Percentiles rank a stretch among this genome's conserved stretches.
Conservation (phyloP, 202 grass and related monocot species). For the Digitaria exilis region DNA sequence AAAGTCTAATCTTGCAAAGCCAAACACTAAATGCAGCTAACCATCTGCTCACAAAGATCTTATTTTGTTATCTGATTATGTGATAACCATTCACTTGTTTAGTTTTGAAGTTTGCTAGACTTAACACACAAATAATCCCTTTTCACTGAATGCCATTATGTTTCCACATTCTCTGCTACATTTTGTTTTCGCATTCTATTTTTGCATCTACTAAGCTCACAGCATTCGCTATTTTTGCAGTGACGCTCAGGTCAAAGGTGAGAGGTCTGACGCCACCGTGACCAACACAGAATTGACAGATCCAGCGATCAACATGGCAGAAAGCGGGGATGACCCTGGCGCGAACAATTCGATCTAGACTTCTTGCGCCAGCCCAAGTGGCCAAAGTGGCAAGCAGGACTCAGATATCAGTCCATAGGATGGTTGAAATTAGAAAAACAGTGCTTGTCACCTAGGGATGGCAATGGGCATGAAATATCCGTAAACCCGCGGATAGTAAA, state of each 20-base stretch:
- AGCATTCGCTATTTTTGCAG: not conserved
- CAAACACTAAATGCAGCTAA: not conserved
- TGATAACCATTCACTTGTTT: not conserved
- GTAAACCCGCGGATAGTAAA: too few relatives aligned
- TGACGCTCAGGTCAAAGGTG: slow-evolving; percentile 3
- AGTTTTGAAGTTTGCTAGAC: not conserved
- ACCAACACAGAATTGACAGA: not conserved
- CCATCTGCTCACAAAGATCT: not conserved
- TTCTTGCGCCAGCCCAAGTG: not conserved
- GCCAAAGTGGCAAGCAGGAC: not conserved
- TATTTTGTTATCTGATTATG: not conserved
- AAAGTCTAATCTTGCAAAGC: not conserved
- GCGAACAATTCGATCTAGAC: not conserved
- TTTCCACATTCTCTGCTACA: not conserved
- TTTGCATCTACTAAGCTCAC: not conserved
- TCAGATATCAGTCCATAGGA: not conserved
- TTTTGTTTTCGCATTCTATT: too few relatives aligned
- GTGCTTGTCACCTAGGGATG: too few relatives aligned
- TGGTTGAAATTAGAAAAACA: not conserved
- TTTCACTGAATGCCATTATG: not conserved
- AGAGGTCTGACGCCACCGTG: not conserved
- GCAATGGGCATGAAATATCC: too few relatives aligned
- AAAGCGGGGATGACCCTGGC: not conserved
- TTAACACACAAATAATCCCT: not conserved
- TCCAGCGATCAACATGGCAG: not conserved